Conservation (phyloP, 2,329 filamentous ascomycete species). For the Coniochaeta sp. region DNA sequence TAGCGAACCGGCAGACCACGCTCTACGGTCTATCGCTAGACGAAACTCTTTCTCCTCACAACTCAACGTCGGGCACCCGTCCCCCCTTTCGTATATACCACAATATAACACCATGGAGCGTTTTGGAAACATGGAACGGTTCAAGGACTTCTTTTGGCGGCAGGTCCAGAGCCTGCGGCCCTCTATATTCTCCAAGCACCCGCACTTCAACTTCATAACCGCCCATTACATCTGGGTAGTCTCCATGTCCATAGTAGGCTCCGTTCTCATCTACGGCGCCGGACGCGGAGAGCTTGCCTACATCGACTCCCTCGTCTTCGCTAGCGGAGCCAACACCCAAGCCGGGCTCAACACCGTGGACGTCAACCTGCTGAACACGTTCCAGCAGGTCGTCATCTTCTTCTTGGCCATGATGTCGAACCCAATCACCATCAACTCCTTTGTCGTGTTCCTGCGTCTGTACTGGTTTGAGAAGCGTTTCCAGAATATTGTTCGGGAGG, state of each 20-base stretch:
- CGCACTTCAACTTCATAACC: conserved; percentile 74
- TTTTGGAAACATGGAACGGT: conserved; percentile 7
- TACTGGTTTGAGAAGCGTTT: conserved; percentile 99
- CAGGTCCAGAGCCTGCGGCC: conserved; percentile 45
- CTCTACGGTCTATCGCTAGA: neutral
- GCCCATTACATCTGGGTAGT: conserved; percentile 82
- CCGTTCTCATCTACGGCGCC: conserved; percentile 64
- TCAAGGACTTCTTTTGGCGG: conserved; percentile 21
- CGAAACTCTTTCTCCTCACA: neutral
- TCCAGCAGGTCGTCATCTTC: conserved; percentile 68
- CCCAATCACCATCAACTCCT: conserved; percentile 76
- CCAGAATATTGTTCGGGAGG: conserved; percentile 71
- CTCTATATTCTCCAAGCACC: conserved; percentile 50
- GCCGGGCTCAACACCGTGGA: conserved; percentile 82
- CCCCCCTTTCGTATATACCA: neutral
- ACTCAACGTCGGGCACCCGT: neutral
- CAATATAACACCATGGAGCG: neutral
- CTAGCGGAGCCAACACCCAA: conserved; percentile 81
- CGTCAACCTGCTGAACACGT: conserved; percentile 59
- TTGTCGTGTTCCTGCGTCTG: conserved; percentile 83
- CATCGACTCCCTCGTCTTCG: conserved; percentile 83
- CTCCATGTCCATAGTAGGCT: conserved; percentile 62
- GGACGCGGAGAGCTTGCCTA: conserved; percentile 57
- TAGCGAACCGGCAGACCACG: neutral
- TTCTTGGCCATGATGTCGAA: conserved; percentile 67